These are phyloP conservation scores for Salix caprea DNA, from an alignment of 345 rosid genomes.

Conservation along the genomic window DNA sequence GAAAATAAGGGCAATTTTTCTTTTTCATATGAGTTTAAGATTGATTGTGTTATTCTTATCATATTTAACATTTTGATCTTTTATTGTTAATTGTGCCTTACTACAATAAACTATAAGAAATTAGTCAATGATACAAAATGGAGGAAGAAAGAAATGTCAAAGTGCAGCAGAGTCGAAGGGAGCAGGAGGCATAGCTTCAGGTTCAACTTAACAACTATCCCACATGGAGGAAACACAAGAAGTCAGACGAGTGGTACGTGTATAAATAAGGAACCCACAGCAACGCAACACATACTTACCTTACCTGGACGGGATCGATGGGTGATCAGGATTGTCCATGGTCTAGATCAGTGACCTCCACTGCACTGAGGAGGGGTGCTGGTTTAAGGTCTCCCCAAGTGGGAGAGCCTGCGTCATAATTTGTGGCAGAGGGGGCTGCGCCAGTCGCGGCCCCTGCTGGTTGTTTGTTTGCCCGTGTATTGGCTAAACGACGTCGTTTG, in stretches of 20 bases:
- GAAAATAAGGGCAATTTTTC: too few relatives aligned
- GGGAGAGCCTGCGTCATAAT: conserved; percentile 34
- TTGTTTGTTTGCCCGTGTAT: too few relatives aligned
- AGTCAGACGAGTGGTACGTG: too few relatives aligned
- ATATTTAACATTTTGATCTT: too few relatives aligned
- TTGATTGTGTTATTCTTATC: too few relatives aligned
- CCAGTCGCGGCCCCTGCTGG: background rate
- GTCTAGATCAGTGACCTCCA: conserved; percentile 22
- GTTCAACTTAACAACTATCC: background rate
- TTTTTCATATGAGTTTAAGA: too few relatives aligned
- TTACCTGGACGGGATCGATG: conserved; percentile 27
- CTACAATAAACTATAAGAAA: too few relatives aligned
- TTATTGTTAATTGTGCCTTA: too few relatives aligned
- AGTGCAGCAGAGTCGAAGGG: background rate
- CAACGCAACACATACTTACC: background rate
- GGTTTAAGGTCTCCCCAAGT: conserved; percentile 16
- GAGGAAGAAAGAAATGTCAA: background rate
- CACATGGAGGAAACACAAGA: background rate
- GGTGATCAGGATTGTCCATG: conserved; percentile 5
- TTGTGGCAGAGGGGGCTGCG: conserved; percentile 33
- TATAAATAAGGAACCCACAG: background rate
- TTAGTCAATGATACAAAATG: background rate
- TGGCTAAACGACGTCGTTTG: too few relatives aligned
- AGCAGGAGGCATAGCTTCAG: background rate
- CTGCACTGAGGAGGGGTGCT: conserved; percentile 5